Percentiles rank a stretch among this genome's conserved stretches.
These are phyloP conservation scores for Effrenium voratum DNA, from an alignment of 73 alveolate genomes.

Conservation along the genomic window DNA sequence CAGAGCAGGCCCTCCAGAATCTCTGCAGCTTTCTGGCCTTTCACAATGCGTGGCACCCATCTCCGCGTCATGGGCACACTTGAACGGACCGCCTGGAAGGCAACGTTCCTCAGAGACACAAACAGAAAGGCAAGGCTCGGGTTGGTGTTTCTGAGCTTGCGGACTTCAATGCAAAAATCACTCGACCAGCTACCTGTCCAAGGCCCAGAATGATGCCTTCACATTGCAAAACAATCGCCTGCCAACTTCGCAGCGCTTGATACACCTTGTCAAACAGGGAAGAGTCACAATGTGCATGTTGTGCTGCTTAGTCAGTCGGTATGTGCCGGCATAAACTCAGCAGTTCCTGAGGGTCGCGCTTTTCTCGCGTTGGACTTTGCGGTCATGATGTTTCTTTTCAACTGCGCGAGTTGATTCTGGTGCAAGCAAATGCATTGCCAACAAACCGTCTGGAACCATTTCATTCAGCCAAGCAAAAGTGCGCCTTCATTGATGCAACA, in stretches of 20 bases:
- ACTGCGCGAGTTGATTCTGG: neutral
- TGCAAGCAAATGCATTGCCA: neutral
- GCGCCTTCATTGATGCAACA: slow-evolving; percentile 72
- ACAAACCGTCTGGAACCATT: neutral
- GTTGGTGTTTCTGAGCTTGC: neutral
- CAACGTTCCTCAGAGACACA: slow-evolving; percentile 49
- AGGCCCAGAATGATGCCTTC: neutral
- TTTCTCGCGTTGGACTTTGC: slow-evolving; percentile 72
- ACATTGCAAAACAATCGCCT: neutral
- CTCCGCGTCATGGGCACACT: no score
- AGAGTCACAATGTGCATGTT: neutral
- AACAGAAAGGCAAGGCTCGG: neutral
- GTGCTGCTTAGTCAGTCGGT: no score
- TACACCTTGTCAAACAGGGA: slow-evolving; percentile 22
- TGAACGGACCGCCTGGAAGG: slow-evolving; percentile 49
- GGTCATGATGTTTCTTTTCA: slow-evolving; percentile 28
- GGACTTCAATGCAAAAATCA: slow-evolving; percentile 68
- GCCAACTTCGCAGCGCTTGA: slow-evolving; percentile 91
- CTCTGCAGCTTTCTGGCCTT: slow-evolving; percentile 82
- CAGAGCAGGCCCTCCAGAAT: slow-evolving; percentile 81
- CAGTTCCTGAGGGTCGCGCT: neutral
- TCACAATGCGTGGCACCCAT: neutral
- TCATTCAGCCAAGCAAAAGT: neutral
- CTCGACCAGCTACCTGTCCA: slow-evolving; percentile 70
- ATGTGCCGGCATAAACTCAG: no score